phyloP scores from a whole-genome alignment of 768 basidiomycete species.

The Tricholoma flavovirens region DNA sequence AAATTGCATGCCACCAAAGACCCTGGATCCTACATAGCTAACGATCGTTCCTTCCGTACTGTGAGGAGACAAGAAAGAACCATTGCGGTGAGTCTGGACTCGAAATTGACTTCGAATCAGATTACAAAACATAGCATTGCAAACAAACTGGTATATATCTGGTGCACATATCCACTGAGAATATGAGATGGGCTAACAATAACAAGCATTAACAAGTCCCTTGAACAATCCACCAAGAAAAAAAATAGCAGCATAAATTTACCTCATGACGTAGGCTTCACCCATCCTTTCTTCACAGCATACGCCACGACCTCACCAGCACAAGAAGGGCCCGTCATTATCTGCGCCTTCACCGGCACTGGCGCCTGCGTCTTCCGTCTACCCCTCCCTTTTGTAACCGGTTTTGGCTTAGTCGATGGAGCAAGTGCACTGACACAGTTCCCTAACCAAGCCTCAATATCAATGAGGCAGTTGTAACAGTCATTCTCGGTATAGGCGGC shows the following conservation, averaged over 20 bases:
- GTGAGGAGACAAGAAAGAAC: too few species aligned
- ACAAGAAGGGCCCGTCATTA: conserved; percentile 30
- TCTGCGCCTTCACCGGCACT: conserved; percentile 13
- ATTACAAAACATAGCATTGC: not conserved
- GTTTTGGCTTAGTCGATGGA: conserved; percentile 20
- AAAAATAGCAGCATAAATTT: too few species aligned
- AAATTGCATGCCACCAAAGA: too few species aligned
- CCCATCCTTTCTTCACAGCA: conserved; percentile 59
- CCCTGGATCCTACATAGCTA: too few species aligned
- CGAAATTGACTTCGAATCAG: not conserved
- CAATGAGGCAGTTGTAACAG: conserved; percentile 63
- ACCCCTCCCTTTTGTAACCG: conserved; percentile 29
- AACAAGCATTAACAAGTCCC: not conserved
- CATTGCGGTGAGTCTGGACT: too few species aligned
- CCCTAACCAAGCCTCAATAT: conserved; percentile 57
- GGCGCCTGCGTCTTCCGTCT: conserved; percentile 24
- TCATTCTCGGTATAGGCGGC: conserved; percentile 55
- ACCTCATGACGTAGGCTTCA: conserved; percentile 25
- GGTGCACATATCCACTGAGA: not conserved
- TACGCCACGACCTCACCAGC: conserved; percentile 61
- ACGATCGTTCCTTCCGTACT: too few species aligned
- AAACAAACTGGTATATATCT: not conserved
- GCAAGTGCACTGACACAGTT: conserved; percentile 35
- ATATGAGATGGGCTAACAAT: not conserved
- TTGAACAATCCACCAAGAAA: not conserved